Base-by-base conservation (phyloP, 495 filamentous ascomycete genomes). In the Annulohypoxylon maeteangense region DNA sequence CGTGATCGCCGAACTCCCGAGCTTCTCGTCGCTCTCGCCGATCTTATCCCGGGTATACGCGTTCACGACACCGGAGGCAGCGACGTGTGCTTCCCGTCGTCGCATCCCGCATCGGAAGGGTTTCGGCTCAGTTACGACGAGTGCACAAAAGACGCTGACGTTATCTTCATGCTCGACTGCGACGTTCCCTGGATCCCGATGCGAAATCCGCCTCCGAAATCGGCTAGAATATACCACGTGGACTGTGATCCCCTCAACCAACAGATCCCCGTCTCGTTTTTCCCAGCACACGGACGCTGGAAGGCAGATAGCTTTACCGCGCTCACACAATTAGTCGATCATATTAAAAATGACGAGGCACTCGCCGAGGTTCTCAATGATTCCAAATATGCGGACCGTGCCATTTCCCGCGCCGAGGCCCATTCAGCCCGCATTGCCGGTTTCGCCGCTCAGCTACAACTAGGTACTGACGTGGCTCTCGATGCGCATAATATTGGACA, bases 141-240 rank as follows among this genome's bases (percentile, higher is more conserved):
- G 3, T 80, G 80, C 18, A 89, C 92, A 62, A 83, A 80, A 53
- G 87, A 87, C 5, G 89, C 91, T 0, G 91, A 93, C 70, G 81
- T 92, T n/a, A 92, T 93, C 59, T 71, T 93, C 16, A 83, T 93
- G 0, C 82, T 91, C n/a, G 90, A 93, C 72, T 92, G 90, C 61
- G 91, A 93, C 75, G 89, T 92, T 3, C 90, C 91, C 3, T 93
- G 89, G 88, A 88, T 92, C 57, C 89, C 88, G 18, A 89, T 89
- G 3, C 81, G 83, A 51, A 81, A 75, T 53, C 78, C 58, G 44
- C 81, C 65, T n/a, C 87, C 81, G 7, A 84, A 81, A 16, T 67
- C 79, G 3, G 85, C 89, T 7, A 85, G 85, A 66, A 87, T 92
- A 23, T 86, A 89, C 57, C 89, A 93, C 66, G 80, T 93, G 42